These are phyloP conservation scores for Acacia acuminata DNA, from an alignment of 306 rosid genomes.

Conservation along the genomic window DNA sequence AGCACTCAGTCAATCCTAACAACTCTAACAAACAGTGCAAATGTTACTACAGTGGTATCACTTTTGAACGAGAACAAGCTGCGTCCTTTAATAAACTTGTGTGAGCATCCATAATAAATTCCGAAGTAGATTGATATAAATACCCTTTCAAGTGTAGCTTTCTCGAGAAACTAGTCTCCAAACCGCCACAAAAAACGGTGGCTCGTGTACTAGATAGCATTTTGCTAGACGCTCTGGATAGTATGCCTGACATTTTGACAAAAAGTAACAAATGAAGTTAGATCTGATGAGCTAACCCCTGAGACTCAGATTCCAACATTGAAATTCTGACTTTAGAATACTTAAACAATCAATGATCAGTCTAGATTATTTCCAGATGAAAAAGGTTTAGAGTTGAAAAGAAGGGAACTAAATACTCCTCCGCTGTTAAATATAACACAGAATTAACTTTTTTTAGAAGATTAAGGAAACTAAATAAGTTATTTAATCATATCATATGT, in stretches of 20 bases:
- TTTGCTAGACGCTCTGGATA: slow-evolving; percentile 91
- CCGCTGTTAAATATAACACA: no score
- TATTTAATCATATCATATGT: no score
- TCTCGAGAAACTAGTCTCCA: slow-evolving; percentile 93
- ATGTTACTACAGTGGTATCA: background rate
- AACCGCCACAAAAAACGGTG: slow-evolving; percentile 79
- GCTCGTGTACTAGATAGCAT: slow-evolving; percentile 76
- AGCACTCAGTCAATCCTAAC: background rate
- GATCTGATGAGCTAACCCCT: background rate
- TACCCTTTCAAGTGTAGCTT: slow-evolving; percentile 83
- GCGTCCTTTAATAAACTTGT: background rate
- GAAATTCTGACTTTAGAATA: background rate
- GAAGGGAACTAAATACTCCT: no score
- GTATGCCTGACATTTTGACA: slow-evolving; percentile 60
- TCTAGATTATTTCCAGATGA: background rate
- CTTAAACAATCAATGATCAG: background rate
- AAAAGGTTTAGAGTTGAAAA: background rate
- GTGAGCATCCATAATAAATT: background rate
- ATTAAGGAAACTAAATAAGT: no score
- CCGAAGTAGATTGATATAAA: background rate
- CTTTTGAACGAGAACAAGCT: background rate
- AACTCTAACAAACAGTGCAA: background rate
- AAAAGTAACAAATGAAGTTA: background rate
- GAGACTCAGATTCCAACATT: background rate
- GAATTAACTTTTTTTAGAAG: no score